phyloP scores from a whole-genome alignment of 495 filamentous ascomycete genomes.

The Penicillium antarcticum region DNA sequence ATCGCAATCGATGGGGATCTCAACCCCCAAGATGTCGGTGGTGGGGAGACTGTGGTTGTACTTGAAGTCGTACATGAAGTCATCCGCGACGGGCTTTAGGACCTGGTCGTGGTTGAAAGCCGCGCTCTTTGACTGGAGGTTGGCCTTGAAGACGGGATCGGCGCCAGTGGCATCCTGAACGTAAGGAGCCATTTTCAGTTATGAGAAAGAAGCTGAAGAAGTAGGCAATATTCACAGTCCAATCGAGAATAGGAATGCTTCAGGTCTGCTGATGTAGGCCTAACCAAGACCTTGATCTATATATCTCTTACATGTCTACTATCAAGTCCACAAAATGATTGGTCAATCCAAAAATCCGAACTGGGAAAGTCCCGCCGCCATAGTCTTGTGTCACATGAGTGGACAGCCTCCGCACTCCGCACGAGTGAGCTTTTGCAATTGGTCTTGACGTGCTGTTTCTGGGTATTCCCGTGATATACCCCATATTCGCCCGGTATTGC shows the following conservation, averaged over 20 bases:
- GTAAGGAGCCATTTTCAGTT: conserved; percentile 14
- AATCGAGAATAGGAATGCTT: neutral
- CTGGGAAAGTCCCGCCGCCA: conserved; percentile 3
- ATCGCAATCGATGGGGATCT: conserved; percentile 16
- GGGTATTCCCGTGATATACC: neutral
- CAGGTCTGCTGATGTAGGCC: neutral
- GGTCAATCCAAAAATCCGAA: neutral
- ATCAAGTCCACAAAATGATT: neutral
- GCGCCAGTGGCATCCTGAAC: conserved; percentile 1
- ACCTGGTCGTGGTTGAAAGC: conserved; percentile 8
- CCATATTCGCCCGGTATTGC: neutral
- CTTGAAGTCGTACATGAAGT: conserved; percentile 32
- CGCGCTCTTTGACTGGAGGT: neutral
- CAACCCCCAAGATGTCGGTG: conserved; percentile 9
- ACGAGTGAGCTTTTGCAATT: too few species aligned
- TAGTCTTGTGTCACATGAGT: neutral
- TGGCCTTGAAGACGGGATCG: neutral
- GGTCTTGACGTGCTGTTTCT: neutral
- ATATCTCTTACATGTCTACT: neutral
- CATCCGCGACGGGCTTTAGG: conserved; percentile 10
- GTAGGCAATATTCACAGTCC: conserved; percentile 4
- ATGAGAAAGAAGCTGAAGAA: neutral
- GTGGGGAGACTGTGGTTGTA: conserved; percentile 29
- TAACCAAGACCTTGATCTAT: conserved; percentile 5
- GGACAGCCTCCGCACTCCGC: too few species aligned